Base-by-base conservation (phyloP, 2,329 filamentous ascomycete species). In the Beauveria bassiana region DNA sequence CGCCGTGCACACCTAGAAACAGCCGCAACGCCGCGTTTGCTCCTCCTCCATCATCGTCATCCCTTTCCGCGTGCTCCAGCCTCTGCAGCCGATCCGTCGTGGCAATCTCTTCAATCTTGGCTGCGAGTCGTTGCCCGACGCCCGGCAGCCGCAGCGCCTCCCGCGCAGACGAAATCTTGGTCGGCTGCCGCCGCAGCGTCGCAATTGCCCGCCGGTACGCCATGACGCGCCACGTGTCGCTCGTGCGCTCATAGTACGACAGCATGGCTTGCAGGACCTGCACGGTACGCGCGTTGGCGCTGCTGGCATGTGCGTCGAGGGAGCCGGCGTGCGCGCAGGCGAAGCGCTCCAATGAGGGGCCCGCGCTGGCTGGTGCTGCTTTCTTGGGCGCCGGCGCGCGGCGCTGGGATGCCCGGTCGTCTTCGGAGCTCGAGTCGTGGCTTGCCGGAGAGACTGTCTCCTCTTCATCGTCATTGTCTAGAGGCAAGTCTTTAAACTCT, bases 21-120 rank as follows among this genome's bases (percentile, higher is more conserved):
- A 84, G 72, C 62, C 87, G 83, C 1, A 96, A 75, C 0, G 84
- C 74, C 18, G 79, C 74, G 65, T 91, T 85, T n/a, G 78, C 10
- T 7, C 40, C 84, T 7, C 40, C 10, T 10, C 28, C 28, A 28
- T 4, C 40, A 16, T 43, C 40, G 52, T 96, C 88, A 3, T 79
- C 74, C 60, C 5, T 34, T 34, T 83, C 81, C 0, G 89, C 84
- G 67, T 87, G 85, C 40, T 96, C 88, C 0, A 97, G 80, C 43
- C 88, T 82, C 47, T 82, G 82, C 1, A 97, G 81, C 28, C 80
- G 79, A 68, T 91, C 83, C 0, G 91, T 96, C 45, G 80, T 79
- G 2, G 86, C 90, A 49, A 97, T 96, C 70, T 97, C 93, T 68
- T 95, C 90, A 65, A 98, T 95, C 72, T 96, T 96, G 28, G 83